A percentile compares a stretch with the other conserved stretches of the same genome.
Evolutionary conservation across 2,329 filamentous ascomycete species (phyloP).

Genomic region (Talaromyces albobiverticillius): DNA sequence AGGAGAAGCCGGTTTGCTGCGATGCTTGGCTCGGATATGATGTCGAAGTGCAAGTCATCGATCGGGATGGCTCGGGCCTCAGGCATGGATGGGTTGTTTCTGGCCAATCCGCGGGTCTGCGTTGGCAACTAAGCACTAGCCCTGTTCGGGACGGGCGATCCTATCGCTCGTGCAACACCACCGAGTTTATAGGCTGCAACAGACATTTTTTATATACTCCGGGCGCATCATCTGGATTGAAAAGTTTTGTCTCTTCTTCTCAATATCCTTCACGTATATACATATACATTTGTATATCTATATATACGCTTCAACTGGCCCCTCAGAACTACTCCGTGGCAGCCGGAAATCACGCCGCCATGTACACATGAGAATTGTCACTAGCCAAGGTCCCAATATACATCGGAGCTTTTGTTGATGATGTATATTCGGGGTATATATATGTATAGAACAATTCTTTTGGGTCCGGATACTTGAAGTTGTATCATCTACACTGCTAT

Average conservation of each 20-base stretch:
- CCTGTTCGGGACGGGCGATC: slow-evolving; percentile 2
- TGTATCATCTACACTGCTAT: not conserved
- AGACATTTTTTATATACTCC: not conserved
- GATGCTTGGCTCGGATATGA: not conserved
- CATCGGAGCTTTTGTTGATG: not conserved
- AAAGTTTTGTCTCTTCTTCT: not conserved
- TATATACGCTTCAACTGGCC: too few species aligned
- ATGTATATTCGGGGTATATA: slow-evolving; percentile 29
- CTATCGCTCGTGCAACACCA: too few species aligned
- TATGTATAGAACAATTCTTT: slow-evolving; percentile 3
- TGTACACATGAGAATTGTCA: slow-evolving; percentile 37
- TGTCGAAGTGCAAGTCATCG: not conserved
- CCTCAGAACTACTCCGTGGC: too few species aligned
- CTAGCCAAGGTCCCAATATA: slow-evolving; percentile 32
- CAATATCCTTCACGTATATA: slow-evolving; percentile 2
- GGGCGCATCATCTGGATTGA: not conserved
- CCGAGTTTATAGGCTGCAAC: too few species aligned
- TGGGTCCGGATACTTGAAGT: not conserved
- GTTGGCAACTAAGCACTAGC: slow-evolving; percentile 2
- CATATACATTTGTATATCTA: not conserved
- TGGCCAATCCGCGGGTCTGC: slow-evolving; percentile 1
- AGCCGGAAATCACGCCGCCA: not conserved
- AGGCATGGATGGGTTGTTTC: not conserved
- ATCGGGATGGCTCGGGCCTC: slow-evolving; percentile 4
- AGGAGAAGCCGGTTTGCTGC: not conserved